Percentiles rank a stretch among this genome's conserved stretches.
These are phyloP conservation scores for Setaria viridis DNA, from an alignment of 202 grass and related monocot genomes.

Conservation along the genomic window DNA sequence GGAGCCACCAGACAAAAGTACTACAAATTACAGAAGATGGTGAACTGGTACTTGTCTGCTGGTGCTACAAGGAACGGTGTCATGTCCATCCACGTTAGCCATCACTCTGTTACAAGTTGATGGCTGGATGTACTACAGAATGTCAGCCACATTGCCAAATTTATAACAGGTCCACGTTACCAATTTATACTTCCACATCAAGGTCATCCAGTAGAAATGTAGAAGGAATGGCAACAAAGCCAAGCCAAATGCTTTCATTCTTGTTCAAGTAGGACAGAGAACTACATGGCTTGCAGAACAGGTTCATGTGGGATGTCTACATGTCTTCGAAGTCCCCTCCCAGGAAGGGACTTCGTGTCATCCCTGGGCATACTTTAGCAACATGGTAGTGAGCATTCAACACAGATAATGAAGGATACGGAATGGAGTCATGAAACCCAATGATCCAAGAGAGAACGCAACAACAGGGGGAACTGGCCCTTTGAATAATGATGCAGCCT, in stretches of 20 bases:
- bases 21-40: background rate
- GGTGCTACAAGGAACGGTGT: conserved; percentile 5
- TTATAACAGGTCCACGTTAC: background rate
- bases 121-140: background rate
- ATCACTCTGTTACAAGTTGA: background rate
- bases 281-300: conserved; percentile 12
- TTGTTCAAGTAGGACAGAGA: background rate
- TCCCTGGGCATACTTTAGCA: conserved; percentile 14
- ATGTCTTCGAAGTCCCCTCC: background rate
- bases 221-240: conserved; percentile 1
- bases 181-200: background rate
- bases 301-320: background rate
- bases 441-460: conserved; percentile 21
- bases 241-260: too few relatives aligned
- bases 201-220: background rate
- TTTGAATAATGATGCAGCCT: conserved; percentile 92
- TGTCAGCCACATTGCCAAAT: conserved; percentile 1
- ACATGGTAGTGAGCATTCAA: conserved; percentile 22
- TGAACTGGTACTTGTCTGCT: background rate
- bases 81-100: background rate
- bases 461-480: conserved; percentile 53
- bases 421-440: conserved; percentile 31
- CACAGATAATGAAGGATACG: conserved; percentile 18
- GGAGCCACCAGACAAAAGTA: background rate
- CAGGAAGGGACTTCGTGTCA: background rate